Conservation (phyloP, 495 filamentous ascomycete genomes). For the Hyaloscypha finlandica region DNA sequence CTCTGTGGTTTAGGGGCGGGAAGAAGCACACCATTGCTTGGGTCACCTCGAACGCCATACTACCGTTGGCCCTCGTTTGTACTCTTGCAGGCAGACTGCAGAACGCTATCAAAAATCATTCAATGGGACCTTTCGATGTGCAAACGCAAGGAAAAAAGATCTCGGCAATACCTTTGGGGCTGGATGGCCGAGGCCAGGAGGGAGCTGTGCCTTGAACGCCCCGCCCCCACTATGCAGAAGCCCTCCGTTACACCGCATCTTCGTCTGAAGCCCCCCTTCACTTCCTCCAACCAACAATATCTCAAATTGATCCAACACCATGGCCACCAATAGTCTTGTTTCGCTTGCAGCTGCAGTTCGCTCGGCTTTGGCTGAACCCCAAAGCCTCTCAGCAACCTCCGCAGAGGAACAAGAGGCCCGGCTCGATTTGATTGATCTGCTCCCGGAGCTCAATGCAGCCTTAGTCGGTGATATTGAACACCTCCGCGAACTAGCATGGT, state of each 20-base stretch:
- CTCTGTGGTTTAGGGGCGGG: neutral
- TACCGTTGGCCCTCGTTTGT: neutral
- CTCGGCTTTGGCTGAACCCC: slow-evolving; percentile 4
- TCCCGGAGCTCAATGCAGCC: slow-evolving; percentile 12
- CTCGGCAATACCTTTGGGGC: neutral
- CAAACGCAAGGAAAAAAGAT: neutral
- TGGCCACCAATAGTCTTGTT: slow-evolving; percentile 14
- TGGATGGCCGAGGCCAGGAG: neutral
- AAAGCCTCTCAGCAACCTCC: slow-evolving; percentile 2
- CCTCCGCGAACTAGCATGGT: slow-evolving; percentile 21
- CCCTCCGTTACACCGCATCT: neutral
- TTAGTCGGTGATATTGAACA: slow-evolving; percentile 14
- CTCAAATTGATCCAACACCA: neutral
- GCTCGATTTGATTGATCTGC: slow-evolving; percentile 18
- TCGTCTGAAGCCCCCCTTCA: neutral
- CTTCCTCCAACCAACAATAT: neutral
- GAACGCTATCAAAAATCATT: neutral
- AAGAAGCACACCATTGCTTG: neutral
- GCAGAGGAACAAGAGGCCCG: slow-evolving; percentile 17
- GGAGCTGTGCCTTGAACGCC: neutral
- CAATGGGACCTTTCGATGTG: neutral
- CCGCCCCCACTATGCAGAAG: neutral
- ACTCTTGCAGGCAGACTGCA: neutral
- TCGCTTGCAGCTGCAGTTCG: slow-evolving; percentile 7
- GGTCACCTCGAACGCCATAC: neutral